A percentile compares a stretch with the other conserved stretches of the same genome.
phyloP scores from a whole-genome alignment of 2,329 filamentous ascomycete genomes.

The Lecanicillium sp. region DNA sequence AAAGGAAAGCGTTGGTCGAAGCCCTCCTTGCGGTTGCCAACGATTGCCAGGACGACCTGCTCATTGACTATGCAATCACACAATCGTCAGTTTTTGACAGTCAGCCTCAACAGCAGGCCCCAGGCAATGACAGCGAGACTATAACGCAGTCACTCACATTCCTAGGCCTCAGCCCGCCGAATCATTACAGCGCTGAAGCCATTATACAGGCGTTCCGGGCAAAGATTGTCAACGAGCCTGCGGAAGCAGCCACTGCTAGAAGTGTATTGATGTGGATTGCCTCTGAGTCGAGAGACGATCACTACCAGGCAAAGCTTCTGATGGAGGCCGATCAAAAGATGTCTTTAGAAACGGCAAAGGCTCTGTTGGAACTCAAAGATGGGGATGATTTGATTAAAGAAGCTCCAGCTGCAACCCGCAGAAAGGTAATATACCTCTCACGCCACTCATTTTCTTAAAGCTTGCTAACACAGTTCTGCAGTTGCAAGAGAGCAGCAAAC shows the following conservation, averaged over 20 bases:
- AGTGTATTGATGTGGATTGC: slow-evolving; percentile 27
- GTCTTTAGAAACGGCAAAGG: slow-evolving; percentile 25
- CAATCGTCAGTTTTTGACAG: slow-evolving; percentile 33
- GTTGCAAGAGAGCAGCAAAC: slow-evolving; percentile 18
- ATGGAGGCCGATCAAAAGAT: slow-evolving; percentile 27
- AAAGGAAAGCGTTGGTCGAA: slow-evolving; percentile 22
- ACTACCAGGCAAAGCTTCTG: slow-evolving; percentile 23
- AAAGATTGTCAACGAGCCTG: slow-evolving; percentile 24
- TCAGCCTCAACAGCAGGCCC: slow-evolving; percentile 20
- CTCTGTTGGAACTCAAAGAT: slow-evolving; percentile 20
- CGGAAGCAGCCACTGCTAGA: slow-evolving; percentile 21
- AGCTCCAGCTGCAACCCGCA: slow-evolving; percentile 2
- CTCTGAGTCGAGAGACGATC: slow-evolving; percentile 23
- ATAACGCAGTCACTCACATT: slow-evolving; percentile 25
- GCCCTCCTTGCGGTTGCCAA: slow-evolving; percentile 25
- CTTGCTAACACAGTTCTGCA: neutral
- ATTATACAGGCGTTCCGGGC: slow-evolving; percentile 26
- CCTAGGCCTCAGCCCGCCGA: slow-evolving; percentile 26
- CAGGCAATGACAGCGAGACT: slow-evolving; percentile 21
- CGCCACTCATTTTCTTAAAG: neutral
- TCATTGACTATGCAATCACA: slow-evolving; percentile 28
- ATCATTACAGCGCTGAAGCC: slow-evolving; percentile 25
- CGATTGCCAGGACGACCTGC: slow-evolving; percentile 23
- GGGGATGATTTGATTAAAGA: slow-evolving; percentile 14
- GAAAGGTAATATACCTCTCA: neutral